A percentile compares a stretch with the other conserved stretches of the same genome.
These are phyloP conservation scores for Leptographium galeiforme DNA, from an alignment of 2,329 filamentous ascomycete species.

Conservation along the genomic window DNA sequence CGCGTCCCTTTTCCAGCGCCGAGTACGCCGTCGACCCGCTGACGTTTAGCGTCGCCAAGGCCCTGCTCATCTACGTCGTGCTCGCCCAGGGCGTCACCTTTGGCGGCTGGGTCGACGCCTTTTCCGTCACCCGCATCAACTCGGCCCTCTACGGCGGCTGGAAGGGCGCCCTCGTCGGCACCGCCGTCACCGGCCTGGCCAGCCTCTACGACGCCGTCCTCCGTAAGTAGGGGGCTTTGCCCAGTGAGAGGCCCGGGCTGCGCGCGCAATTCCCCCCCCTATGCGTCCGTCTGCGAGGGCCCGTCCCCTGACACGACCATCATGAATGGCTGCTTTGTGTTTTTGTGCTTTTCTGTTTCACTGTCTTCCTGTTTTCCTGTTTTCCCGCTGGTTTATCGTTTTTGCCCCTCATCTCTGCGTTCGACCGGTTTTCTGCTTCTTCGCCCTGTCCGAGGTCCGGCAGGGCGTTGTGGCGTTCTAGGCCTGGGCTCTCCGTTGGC, in stretches of 20 bases:
- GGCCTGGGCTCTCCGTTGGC: constrained; percentile 4
- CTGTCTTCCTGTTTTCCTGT: background rate
- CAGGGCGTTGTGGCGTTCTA: constrained; percentile 9
- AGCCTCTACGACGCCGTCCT: constrained; percentile 69
- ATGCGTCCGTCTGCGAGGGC: no score
- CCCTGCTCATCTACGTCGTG: constrained; percentile 65
- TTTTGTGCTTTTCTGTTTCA: background rate
- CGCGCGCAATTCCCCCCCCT: no score
- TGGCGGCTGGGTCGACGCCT: constrained; percentile 45
- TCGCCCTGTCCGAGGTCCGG: background rate
- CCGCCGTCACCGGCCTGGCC: constrained; percentile 52
- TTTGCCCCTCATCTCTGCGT: no score
- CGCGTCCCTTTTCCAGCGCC: constrained; percentile 19
- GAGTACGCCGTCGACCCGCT: constrained; percentile 67
- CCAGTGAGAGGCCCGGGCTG: background rate
- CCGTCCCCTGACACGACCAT: background rate
- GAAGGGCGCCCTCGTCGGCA: constrained; percentile 54
- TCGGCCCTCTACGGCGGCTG: constrained; percentile 58
- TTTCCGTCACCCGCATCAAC: constrained; percentile 50
- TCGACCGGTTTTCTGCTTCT: background rate
- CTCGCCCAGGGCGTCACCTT: constrained; percentile 56
- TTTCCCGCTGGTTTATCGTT: background rate
- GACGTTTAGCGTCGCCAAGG: constrained; percentile 82
- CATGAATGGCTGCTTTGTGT: background rate
- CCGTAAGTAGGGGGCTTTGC: constrained; percentile 41